Evolutionary conservation across 2,329 filamentous ascomycete genomes (phyloP).

Genomic region (Annulohypoxylon truncatum): DNA sequence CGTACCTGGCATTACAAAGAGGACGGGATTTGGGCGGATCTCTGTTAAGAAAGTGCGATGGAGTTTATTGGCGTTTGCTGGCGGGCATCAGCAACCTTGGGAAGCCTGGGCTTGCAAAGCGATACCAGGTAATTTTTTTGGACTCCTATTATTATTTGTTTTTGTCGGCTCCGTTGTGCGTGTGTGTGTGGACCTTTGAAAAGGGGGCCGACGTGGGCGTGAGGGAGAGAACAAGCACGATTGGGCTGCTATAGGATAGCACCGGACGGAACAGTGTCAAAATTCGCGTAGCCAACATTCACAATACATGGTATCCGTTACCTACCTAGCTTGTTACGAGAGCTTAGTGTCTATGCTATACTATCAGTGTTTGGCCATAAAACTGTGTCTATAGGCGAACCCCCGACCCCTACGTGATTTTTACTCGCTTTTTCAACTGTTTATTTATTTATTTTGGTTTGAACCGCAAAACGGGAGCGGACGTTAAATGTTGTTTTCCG

Average conservation of each 20-base stretch:
- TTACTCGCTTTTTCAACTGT: slow-evolving; percentile 11
- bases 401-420: slow-evolving; percentile 16
- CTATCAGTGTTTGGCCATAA: slow-evolving; percentile 17
- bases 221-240: slow-evolving; percentile 18
- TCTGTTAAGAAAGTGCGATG: slow-evolving; percentile 38
- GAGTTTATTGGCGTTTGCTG: slow-evolving; percentile 46
- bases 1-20: slow-evolving; percentile 40
- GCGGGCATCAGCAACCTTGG: slow-evolving; percentile 39
- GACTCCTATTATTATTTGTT: slow-evolving; percentile 21
- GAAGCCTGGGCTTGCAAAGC: slow-evolving; percentile 31
- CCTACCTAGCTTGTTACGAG: slow-evolving; percentile 13
- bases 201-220: slow-evolving; percentile 20
- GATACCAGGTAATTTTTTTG: slow-evolving; percentile 40
- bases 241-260: slow-evolving; percentile 27
- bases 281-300: slow-evolving; percentile 40
- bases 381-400: slow-evolving; percentile 11
- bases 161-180: slow-evolving; percentile 12
- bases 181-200: slow-evolving; percentile 17
- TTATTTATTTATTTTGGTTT: slow-evolving; percentile 41
- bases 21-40: slow-evolving; percentile 30
- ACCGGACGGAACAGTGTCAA: slow-evolving; percentile 27
- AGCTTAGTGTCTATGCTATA: slow-evolving; percentile 15
- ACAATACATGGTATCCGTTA: slow-evolving; percentile 35
- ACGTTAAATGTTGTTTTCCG: slow-evolving; percentile 37
- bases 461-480: slow-evolving; percentile 29